Evolutionary conservation across 352 stramenopile genomes (phyloP).

Genomic region (Pythium folliculosum): DNA sequence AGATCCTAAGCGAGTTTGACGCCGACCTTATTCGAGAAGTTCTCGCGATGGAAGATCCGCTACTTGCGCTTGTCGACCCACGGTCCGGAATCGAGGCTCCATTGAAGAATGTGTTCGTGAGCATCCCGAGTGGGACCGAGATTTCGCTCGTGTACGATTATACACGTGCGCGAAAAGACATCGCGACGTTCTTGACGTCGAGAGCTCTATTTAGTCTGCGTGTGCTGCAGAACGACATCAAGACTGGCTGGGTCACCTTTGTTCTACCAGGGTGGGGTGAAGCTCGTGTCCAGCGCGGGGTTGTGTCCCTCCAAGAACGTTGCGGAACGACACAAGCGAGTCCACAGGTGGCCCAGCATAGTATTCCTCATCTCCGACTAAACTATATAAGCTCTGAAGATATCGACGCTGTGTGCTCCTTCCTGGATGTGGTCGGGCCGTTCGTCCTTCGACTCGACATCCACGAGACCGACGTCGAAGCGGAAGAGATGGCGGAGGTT

Average conservation of each 20-base stretch:
- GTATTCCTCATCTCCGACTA: constrained; percentile 7
- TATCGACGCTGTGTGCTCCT: not conserved
- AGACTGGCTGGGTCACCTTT: constrained; percentile 1
- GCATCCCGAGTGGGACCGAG: not conserved
- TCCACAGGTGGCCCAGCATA: not conserved
- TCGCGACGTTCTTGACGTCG: not conserved
- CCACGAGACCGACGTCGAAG: constrained; percentile 3
- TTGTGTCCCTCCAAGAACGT: not conserved
- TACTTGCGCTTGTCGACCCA: constrained; percentile 2
- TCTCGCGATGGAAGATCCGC: not conserved
- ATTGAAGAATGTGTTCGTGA: not conserved
- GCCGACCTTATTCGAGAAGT: not conserved
- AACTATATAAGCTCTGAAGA: constrained; percentile 8
- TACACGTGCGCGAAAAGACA: not conserved
- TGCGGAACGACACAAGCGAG: not conserved
- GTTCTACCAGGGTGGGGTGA: constrained; percentile 14
- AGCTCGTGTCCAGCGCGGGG: not conserved
- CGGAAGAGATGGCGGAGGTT: not conserved
- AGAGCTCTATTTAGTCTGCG: not conserved
- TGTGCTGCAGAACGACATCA: not conserved
- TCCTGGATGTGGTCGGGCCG: not conserved
- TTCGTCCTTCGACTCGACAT: constrained; percentile 10
- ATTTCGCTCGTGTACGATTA: constrained; percentile 14
- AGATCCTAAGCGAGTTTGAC: constrained; percentile 5
- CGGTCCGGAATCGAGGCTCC: constrained; percentile 1